Evolutionary conservation across 768 basidiomycete genomes (phyloP).

Genomic region (Cystobasidium onofrii): DNA sequence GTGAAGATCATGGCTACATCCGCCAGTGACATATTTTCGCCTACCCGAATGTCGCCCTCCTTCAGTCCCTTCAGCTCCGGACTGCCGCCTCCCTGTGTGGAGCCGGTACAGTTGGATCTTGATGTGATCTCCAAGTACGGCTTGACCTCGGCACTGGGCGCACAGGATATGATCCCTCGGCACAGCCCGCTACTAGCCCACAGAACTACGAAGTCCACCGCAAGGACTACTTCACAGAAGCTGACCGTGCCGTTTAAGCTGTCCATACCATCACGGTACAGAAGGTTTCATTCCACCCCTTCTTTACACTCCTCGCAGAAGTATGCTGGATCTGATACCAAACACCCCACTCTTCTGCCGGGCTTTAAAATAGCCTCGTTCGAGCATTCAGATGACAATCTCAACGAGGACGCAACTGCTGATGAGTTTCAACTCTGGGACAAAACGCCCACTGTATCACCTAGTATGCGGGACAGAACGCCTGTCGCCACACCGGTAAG

Average conservation of each 20-base stretch:
- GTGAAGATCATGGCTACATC: too few species aligned
- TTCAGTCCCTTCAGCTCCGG: neutral
- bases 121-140: neutral
- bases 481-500: neutral
- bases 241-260: neutral
- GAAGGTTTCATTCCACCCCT: neutral
- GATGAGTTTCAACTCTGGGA: neutral
- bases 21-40: neutral
- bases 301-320: neutral
- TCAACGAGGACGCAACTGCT: neutral
- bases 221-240: neutral
- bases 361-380: neutral
- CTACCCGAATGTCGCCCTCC: neutral
- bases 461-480: neutral
- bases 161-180: neutral
- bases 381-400: neutral
- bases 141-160: neutral
- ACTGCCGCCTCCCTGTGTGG: neutral
- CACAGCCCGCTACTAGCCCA: neutral
- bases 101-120: neutral
- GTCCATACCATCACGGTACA: neutral
- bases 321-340: neutral
- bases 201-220: neutral
- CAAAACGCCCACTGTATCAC: neutral
- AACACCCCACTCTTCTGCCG: neutral